Base-by-base conservation (phyloP, 495 filamentous ascomycete genomes). In the Haplographium delicatum region DNA sequence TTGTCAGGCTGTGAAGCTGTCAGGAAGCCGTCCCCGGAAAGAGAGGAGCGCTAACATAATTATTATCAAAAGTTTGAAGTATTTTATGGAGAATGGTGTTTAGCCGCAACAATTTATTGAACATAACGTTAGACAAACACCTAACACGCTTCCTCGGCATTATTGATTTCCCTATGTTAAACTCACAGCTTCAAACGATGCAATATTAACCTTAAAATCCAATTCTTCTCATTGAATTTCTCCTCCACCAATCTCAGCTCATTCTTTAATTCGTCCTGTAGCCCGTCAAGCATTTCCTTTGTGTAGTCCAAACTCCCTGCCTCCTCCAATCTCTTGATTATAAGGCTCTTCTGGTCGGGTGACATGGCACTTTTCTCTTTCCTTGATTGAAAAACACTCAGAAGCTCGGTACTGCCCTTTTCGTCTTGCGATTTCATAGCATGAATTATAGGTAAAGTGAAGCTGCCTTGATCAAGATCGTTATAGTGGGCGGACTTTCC, bases 381-480 rank as follows among this genome's bases (percentile, higher is more conserved):
- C 22, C 39, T 9, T 11, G 39, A 7, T n/a, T 43, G 39, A 5
- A 43, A 20, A 7, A 43, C 25, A 22, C 39, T 43, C 13, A 18
- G n/a, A 9, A 43, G n/a, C n/a, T 43, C 39, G 13, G 39, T 20
- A n/a, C n/a, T 23, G 19, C 22, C n/a, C n/a, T 43, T n/a, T 43
- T 43, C 20, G n/a, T 43, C n/a, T 23, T 7, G 3, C 3, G 6
- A 6, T 8, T n/a, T 23, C 39, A 43, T 13, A 6, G 28, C 43
- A 35, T 67, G 63, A 43, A 71, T 61, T 18, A 71, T 43, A 0
- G 64, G 60, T 30, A 65, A 59, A 3, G 62, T 63, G 50, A 59
- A 63, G 50, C 70, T 71, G 10, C 67, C 65, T 50, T 71, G 64
- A 41, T 66, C 64, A 4, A 71, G 60, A 46, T 68, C 65, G 49